phyloP scores from a whole-genome alignment of 352 stramenopile genomes.

The Globisporangium middletonii region DNA sequence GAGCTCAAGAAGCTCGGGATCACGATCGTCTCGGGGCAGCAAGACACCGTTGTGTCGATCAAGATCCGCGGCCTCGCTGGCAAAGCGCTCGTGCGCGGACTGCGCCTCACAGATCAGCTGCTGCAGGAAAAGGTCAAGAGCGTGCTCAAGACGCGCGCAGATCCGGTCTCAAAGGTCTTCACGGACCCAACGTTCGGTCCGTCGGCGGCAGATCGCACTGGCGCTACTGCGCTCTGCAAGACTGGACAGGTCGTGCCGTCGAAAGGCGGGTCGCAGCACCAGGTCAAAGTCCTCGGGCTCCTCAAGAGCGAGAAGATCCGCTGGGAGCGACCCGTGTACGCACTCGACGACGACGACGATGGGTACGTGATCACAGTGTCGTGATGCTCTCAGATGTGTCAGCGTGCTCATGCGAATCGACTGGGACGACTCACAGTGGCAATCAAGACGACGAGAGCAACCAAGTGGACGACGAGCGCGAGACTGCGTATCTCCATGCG shows the following conservation, averaged over 20 bases:
- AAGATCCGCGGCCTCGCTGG: constrained; percentile 69
- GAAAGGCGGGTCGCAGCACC: constrained; percentile 69
- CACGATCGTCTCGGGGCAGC: constrained; percentile 57
- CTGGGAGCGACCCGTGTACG: constrained; percentile 74
- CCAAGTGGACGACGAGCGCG: constrained; percentile 25
- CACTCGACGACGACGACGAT: constrained; percentile 18
- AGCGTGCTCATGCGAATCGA: not conserved
- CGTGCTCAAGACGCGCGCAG: constrained; percentile 43
- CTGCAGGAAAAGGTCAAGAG: constrained; percentile 73
- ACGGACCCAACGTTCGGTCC: constrained; percentile 82
- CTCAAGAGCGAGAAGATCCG: constrained; percentile 72
- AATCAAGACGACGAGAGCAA: constrained; percentile 22
- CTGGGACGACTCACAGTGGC: not conserved
- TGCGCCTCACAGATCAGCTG: constrained; percentile 60
- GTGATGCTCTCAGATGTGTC: not conserved
- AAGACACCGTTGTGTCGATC: constrained; percentile 73
- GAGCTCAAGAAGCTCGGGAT: constrained; percentile 81
- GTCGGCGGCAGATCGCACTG: constrained; percentile 37
- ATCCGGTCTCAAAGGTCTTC: constrained; percentile 52
- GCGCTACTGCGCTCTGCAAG: constrained; percentile 66
- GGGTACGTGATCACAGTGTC: constrained; percentile 4
- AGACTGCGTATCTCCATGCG: constrained; percentile 13
- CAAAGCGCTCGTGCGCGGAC: constrained; percentile 41
- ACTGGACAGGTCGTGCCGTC: constrained; percentile 36
- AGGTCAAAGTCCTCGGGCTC: constrained; percentile 63